Conservation (phyloP, 768 basidiomycete species). For the Amanita thiersii region DNA sequence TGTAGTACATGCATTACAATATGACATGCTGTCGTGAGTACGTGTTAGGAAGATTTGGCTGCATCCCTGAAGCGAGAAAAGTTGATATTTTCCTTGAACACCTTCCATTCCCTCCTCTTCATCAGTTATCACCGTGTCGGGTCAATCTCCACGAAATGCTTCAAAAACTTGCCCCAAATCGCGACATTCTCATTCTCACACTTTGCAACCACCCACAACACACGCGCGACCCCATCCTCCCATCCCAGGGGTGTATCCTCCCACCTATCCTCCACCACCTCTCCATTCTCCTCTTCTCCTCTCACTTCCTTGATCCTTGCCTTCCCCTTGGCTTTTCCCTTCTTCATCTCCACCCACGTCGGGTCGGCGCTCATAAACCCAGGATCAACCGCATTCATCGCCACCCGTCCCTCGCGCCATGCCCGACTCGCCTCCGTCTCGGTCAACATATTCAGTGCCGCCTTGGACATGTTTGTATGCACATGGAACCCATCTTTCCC, state of each 20-base stretch:
- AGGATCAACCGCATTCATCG: conserved; percentile 27
- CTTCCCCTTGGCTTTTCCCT: conserved; percentile 11
- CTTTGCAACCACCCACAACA: conserved; percentile 24
- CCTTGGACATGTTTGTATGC: conserved; percentile 31
- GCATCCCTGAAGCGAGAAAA: conserved; percentile 9
- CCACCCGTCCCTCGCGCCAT: conserved; percentile 20
- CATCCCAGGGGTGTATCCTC: conserved; percentile 18
- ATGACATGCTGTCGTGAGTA: too few species aligned
- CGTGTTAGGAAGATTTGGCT: conserved; percentile 8
- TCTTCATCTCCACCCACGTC: conserved; percentile 20
- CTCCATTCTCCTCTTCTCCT: neutral
- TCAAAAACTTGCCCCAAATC: conserved; percentile 27
- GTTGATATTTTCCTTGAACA: too few species aligned
- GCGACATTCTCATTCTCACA: conserved; percentile 20
- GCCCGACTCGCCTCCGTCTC: conserved; percentile 23
- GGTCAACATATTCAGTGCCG: conserved; percentile 28
- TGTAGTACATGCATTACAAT: too few species aligned
- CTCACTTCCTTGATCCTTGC: neutral
- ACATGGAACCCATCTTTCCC: conserved; percentile 22
- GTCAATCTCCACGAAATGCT: conserved; percentile 22
- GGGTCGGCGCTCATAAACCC: conserved; percentile 29
- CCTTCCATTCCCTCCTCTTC: neutral
- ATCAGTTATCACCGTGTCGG: conserved; percentile 10
- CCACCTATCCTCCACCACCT: neutral
- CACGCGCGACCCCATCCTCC: conserved; percentile 25